Evolutionary conservation across 768 basidiomycete species (phyloP).

Genomic region (Boletellus emodensis): DNA sequence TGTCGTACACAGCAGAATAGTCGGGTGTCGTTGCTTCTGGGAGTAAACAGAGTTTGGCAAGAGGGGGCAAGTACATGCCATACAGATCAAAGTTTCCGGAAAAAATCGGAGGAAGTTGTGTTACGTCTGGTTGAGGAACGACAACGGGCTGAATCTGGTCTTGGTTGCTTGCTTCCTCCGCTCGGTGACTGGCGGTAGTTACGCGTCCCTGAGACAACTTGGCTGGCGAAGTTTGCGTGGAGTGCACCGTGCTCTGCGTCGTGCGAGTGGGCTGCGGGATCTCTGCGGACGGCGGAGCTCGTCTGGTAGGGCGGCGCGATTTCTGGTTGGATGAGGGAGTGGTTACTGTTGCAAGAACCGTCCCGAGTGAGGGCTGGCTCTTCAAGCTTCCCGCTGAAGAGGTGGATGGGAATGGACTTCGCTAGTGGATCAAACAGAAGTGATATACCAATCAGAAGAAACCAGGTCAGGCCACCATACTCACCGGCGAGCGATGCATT

Average conservation of each 20-base stretch:
- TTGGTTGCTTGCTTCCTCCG: not conserved
- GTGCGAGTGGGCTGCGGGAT: slow-evolving; percentile 6
- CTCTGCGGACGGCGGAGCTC: slow-evolving; percentile 12
- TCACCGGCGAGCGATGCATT: slow-evolving; percentile 20
- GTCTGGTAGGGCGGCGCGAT: slow-evolving; percentile 18
- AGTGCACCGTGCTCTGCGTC: slow-evolving; percentile 2
- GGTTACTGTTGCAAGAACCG: slow-evolving; percentile 1
- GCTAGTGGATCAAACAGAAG: not conserved
- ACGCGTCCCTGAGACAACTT: slow-evolving; percentile 7
- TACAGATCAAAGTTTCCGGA: slow-evolving; percentile 40
- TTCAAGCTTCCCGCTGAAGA: slow-evolving; percentile 20
- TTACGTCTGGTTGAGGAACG: slow-evolving; percentile 3
- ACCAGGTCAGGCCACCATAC: not conserved
- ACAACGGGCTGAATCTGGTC: slow-evolving; percentile 7
- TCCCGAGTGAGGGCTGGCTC: slow-evolving; percentile 19
- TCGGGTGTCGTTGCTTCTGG: slow-evolving; percentile 22
- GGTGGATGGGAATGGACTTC: slow-evolving; percentile 10
- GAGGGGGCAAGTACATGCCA: slow-evolving; percentile 36
- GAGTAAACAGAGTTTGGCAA: slow-evolving; percentile 32
- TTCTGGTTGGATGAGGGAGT: not conserved
- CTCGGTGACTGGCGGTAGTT: not conserved
- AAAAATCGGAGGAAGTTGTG: slow-evolving; percentile 12
- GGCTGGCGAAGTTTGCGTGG: slow-evolving; percentile 4
- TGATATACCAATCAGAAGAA: not conserved
- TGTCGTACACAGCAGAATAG: slow-evolving; percentile 32